A percentile compares a stretch with the other conserved stretches of the same genome.
Conservation (phyloP, 148 eudicot genomes). For the Tetragonia tetragonoides region DNA sequence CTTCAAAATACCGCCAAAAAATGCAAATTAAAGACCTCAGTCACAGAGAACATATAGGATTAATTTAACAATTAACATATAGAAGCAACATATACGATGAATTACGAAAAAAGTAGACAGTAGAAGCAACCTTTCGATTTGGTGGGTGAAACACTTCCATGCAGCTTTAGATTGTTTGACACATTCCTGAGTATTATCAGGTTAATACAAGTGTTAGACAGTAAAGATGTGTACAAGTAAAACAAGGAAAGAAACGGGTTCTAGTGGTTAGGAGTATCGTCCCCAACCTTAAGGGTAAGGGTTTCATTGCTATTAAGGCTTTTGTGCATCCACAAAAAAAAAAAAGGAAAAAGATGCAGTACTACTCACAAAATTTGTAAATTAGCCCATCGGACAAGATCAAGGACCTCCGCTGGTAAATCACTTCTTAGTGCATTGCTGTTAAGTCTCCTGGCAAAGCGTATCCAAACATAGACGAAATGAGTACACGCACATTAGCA, state of each 20-base stretch:
- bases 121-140: conserved; percentile 8
- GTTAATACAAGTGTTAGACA: not conserved
- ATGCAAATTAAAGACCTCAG: not conserved
- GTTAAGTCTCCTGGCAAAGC: conserved; percentile 1
- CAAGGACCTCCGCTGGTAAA: conserved; percentile 23
- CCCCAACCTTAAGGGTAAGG: too few relatives aligned
- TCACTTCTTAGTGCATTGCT: conserved; percentile 25
- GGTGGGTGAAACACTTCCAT: conserved; percentile 17
- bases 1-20: conserved; percentile 1
- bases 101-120: not conserved
- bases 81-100: not conserved
- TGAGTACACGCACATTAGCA: not conserved
- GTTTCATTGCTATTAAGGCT: too few relatives aligned
- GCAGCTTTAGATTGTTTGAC: conserved; percentile 24
- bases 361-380: conserved; percentile 24
- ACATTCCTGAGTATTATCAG: conserved; percentile 25
- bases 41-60: not conserved
- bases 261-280: not conserved
- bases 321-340: too few relatives aligned
- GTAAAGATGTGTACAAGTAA: not conserved
- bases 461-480: not conserved
- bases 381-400: conserved; percentile 17
- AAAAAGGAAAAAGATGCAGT: not conserved
- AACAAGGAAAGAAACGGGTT: not conserved
- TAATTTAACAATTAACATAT: not conserved